These are phyloP conservation scores for Stagonosporopsis vannaccii DNA, from an alignment of 2,329 filamentous ascomycete species.

Conservation along the genomic window DNA sequence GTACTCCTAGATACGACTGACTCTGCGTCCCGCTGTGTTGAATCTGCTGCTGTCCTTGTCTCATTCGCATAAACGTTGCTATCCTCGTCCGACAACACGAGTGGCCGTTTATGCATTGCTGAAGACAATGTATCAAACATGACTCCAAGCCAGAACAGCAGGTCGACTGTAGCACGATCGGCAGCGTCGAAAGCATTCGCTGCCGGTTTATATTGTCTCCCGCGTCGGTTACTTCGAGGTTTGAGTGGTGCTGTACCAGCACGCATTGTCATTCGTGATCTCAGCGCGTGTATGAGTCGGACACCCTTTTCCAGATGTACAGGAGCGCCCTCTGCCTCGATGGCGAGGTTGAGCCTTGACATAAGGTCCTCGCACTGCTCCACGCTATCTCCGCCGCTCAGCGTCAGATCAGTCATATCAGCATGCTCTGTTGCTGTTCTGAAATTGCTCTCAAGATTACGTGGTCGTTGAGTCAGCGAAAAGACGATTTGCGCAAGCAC, in stretches of 20 bases:
- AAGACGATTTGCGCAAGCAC: conserved; percentile 57
- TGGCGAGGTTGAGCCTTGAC: conserved; percentile 41
- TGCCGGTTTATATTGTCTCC: conserved; percentile 23
- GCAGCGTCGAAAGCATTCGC: conserved; percentile 38
- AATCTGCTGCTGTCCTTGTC: conserved; percentile 4
- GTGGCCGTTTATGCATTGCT: conserved; percentile 59
- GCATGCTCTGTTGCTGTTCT: background rate
- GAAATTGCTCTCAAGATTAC: conserved; percentile 17
- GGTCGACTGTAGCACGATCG: conserved; percentile 58
- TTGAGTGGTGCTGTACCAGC: conserved; percentile 21
- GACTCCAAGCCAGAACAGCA: conserved; percentile 65
- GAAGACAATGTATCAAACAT: conserved; percentile 67
- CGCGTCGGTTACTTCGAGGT: conserved; percentile 15
- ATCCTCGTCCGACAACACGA: conserved; percentile 57
- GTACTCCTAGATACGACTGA: background rate
- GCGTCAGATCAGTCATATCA: background rate
- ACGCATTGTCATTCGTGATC: conserved; percentile 39
- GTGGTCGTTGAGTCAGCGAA: conserved; percentile 54
- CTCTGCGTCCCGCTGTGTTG: conserved; percentile 7
- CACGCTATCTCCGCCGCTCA: background rate
- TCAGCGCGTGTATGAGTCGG: conserved; percentile 49
- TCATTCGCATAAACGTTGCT: conserved; percentile 47
- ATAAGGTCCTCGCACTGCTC: conserved; percentile 41
- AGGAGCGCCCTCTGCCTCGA: conserved; percentile 48
- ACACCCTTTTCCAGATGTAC: conserved; percentile 52